Conservation (phyloP, 2,329 filamentous ascomycete species). For the Colletotrichum plurivorum region DNA sequence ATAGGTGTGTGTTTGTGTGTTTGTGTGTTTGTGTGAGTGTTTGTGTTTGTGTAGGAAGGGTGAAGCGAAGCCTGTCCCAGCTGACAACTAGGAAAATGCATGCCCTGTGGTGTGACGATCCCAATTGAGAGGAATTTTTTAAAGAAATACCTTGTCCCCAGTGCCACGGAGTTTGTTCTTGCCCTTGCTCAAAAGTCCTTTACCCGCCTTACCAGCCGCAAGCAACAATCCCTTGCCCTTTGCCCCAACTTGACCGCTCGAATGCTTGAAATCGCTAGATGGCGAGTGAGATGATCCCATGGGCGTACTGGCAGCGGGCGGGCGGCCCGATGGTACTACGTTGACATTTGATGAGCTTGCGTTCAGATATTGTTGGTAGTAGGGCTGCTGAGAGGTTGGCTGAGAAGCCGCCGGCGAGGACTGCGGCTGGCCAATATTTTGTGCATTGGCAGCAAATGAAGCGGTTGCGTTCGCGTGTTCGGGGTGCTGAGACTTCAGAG, state of each 20-base stretch:
- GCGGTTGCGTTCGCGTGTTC: conserved; percentile 61
- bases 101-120: conserved; percentile 39
- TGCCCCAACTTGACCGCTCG: conserved; percentile 77
- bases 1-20: no score
- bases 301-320: conserved; percentile 54
- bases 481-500: conserved; percentile 60
- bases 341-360: conserved; percentile 55
- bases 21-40: no score
- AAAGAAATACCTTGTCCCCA: conserved; percentile 91
- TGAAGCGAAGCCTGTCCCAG: conserved; percentile 24
- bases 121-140: conserved; percentile 54
- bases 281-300: conserved; percentile 54
- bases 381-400: conserved; percentile 59
- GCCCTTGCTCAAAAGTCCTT: conserved; percentile 91
- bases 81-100: conserved; percentile 44
- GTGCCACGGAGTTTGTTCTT: conserved; percentile 84
- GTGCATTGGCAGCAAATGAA: conserved; percentile 46
- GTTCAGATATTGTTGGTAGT: conserved; percentile 71
- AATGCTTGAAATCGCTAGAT: conserved; percentile 64
- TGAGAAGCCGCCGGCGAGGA: conserved; percentile 44
- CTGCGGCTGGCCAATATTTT: conserved; percentile 37
- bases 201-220: conserved; percentile 88
- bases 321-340: conserved; percentile 47
- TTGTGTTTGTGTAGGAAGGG: conserved; percentile 23
- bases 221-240: conserved; percentile 93